Evolutionary conservation across 129 eudicot species (phyloP), one percentile per base, ranked within the genome.

Genomic region (Solidago caesia): DNA sequence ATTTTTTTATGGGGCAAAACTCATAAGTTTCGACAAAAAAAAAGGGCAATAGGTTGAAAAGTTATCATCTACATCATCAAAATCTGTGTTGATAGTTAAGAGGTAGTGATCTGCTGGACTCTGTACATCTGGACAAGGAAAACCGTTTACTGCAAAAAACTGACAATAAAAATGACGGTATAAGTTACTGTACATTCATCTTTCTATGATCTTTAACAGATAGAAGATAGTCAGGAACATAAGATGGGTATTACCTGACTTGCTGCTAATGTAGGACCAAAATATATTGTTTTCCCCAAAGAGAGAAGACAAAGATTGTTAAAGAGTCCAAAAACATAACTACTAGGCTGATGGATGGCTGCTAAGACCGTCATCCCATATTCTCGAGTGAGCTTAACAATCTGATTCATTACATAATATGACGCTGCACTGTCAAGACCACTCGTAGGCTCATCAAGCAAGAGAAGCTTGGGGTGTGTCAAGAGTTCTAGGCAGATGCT

Each of bases 361-460:
- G 89, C 88, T 58, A 88, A 44, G 73, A 88, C 87, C 2, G 94
- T 90, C 90, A 81, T 84, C 72, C 78, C 79, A 27, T 84, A 80
- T 70, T 85, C 73, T 13, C 59, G 74, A 2, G 90, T 87, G 25
- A 87, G 86, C 62, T 85, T 77, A 5, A 73, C 85, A 27, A 90
- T 90, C 64, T 64, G 82, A 44, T 78, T 82, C 91, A 87, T 87
- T 62, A 90, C 87, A 78, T 87, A 69, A 71, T 85, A 90, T 1
- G 96, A 87, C 4, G 95, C 84, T 12, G 95, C 97, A 25, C 96
- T 90, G 44, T 90, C 96, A 6, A 90, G 94, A 8, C 96, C 96
- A 55, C 96, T 83, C 6, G 80, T 82, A 9, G 86, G 86, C 76
- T 82, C 86, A 52, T 82, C 86, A 41, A 82, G 80, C 61, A 82